Percentiles rank a stretch among this genome's conserved stretches.
Evolutionary conservation across 140 eudicot species (phyloP).

Genomic region (Anethum foeniculum): DNA sequence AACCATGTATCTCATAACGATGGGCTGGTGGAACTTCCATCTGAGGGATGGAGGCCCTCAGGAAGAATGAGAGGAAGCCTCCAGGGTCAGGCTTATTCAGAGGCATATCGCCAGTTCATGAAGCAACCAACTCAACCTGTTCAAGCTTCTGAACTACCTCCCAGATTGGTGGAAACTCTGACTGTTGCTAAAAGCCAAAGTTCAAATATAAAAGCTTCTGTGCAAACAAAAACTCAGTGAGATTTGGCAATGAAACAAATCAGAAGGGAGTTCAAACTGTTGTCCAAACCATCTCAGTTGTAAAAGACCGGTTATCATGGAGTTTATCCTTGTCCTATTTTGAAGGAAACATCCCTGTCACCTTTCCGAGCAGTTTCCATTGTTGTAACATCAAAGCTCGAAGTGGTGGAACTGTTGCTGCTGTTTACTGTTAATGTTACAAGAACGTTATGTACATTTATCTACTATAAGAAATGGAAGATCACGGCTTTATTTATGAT

Average conservation of each 20-base stretch:
- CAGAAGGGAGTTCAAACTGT: background rate
- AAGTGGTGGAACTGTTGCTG: background rate
- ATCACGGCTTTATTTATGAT: background rate
- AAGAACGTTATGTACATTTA: background rate
- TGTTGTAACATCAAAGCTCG: background rate
- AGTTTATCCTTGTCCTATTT: background rate
- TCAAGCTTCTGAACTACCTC: slow-evolving; percentile 19
- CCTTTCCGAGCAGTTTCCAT: background rate
- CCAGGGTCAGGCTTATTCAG: slow-evolving; percentile 21
- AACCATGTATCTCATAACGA: background rate
- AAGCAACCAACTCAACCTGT: slow-evolving; percentile 30
- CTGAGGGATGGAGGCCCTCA: slow-evolving; percentile 13
- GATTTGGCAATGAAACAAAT: background rate
- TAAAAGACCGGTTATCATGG: background rate
- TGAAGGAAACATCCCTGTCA: background rate
- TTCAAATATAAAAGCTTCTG: background rate
- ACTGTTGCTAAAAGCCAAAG: slow-evolving; percentile 8
- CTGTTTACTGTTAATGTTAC: background rate
- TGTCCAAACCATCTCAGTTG: background rate
- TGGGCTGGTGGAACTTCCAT: slow-evolving; percentile 5
- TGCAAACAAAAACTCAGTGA: background rate
- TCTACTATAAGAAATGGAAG: background rate
- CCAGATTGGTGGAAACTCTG: slow-evolving; percentile 12
- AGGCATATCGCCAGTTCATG: slow-evolving; percentile 19
- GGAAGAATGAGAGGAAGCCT: slow-evolving; percentile 44